Percentiles rank a stretch among this genome's conserved stretches.
Conservation (phyloP, 805 yeast genomes). For the Pichia cephalocereana region DNA sequence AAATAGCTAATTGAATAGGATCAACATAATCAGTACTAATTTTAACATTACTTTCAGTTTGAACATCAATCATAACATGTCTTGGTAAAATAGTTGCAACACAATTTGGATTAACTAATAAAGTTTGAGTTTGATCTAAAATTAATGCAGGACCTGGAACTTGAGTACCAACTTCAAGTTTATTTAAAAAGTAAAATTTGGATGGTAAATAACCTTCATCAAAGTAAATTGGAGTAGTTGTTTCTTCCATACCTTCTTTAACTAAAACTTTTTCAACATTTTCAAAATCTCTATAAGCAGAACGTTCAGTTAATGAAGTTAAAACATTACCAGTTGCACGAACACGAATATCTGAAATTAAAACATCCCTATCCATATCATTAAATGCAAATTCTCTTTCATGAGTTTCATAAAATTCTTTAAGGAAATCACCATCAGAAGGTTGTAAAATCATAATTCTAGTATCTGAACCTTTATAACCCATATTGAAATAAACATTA, state of each 20-base stretch:
- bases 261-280: slow-evolving; percentile 15
- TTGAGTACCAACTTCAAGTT: slow-evolving; percentile 41
- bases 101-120: slow-evolving; percentile 56
- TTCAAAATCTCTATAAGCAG: slow-evolving; percentile 44
- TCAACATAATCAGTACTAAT: slow-evolving; percentile 30
- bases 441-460: slow-evolving; percentile 53
- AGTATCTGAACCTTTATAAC: slow-evolving; percentile 84
- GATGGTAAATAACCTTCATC: slow-evolving; percentile 38
- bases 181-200: slow-evolving; percentile 44
- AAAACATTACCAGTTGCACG: slow-evolving; percentile 58
- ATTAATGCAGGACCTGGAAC: slow-evolving; percentile 67
- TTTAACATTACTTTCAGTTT: neutral
- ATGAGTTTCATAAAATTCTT: slow-evolving; percentile 47
- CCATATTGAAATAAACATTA: slow-evolving; percentile 65
- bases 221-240: slow-evolving; percentile 46
- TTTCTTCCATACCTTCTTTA: slow-evolving; percentile 21
- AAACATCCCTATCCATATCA: slow-evolving; percentile 36
- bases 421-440: slow-evolving; percentile 25
- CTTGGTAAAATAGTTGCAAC: slow-evolving; percentile 45
- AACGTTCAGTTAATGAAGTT: slow-evolving; percentile 28
- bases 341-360: slow-evolving; percentile 67
- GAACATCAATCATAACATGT: slow-evolving; percentile 34
- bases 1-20: slow-evolving; percentile 65
- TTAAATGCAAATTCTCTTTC: slow-evolving; percentile 67
- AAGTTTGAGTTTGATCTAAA: slow-evolving; percentile 74